Base-by-base conservation (phyloP, 2,329 filamentous ascomycete genomes). In the Aspergillus terreus region DNA sequence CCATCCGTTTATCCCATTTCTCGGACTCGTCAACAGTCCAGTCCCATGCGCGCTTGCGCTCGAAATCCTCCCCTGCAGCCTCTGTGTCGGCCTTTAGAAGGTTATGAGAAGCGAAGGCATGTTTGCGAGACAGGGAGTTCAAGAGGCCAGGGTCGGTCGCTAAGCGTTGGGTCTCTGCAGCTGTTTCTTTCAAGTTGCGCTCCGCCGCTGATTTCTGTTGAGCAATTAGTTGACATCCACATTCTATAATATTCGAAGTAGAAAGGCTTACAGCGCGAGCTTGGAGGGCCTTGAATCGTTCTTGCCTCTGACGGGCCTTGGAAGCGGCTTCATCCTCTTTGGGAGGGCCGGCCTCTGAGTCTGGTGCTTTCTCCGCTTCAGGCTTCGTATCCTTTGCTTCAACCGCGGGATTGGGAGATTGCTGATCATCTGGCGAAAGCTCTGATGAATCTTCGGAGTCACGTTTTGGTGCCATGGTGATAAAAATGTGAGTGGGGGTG, bases 31-130 rank as follows among this genome's bases (percentile, higher is more conserved):
- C 94, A 6, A 92, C 78, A 1, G 94, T 99, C 89, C 94, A 99
- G 75, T 97, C 94, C 94, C 94, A 99, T 1, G 94, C 94, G 38
- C 94, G 86, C 75, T 97, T 96, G 60, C 94, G 88, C 78, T 99
- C 94, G 66, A 97, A 99, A 71, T 97, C 94, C 50, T 89, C 90
- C 32, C 91, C 91, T 0, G 81, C 78, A 15, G 89, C 90, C 69
- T 92, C 89, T 1, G 91, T 86, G 63, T 96, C 91, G 4, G 91
- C 90, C 76, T 96, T 96, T 41, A 96, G 81, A 0, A 99, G 83
- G 67, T 97, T 99, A 70, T 96, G 90, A 5, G 87, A 85, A 17
- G 94, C 92, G 59, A 94, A 85, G 50, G 90, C 92, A 63, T 90
- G 88, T 65, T 91, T 90, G 56, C 92, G 88, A 58, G 87, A 85